phyloP scores from a whole-genome alignment of 2,329 filamentous ascomycete genomes.

The Trichophyton verrucosum region DNA sequence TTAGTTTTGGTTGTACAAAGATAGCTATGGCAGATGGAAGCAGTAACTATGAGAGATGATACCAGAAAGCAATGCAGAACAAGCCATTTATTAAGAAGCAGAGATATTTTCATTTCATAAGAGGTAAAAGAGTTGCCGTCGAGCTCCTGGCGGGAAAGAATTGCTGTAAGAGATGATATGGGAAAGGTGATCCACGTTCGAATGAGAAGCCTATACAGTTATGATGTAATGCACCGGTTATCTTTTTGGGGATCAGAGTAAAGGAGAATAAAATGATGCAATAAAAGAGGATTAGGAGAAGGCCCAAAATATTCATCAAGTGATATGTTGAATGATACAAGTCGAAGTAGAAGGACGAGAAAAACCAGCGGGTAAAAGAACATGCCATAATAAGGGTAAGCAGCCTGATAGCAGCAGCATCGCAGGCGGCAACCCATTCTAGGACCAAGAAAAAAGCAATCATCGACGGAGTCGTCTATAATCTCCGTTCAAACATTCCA shows the following conservation, averaged over 20 bases:
- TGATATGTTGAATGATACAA: conserved; percentile 1
- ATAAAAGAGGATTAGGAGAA: neutral
- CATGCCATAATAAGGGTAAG: neutral
- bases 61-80: neutral
- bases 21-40: neutral
- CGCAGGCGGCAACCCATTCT: neutral
- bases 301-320: neutral
- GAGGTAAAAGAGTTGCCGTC: neutral
- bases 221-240: conserved; percentile 4
- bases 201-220: conserved; percentile 3
- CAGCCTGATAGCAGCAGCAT: neutral
- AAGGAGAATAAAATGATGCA: neutral
- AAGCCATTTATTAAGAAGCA: conserved; percentile 1
- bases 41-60: neutral
- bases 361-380: neutral
- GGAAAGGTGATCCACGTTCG: neutral
- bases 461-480: conserved; percentile 19
- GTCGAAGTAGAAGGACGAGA: neutral
- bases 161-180: neutral
- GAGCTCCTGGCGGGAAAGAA: neutral
- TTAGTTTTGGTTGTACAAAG: neutral
- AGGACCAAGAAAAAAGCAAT: neutral
- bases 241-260: neutral
- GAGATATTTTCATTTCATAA: conserved; percentile 1
- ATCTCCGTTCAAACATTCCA: conserved; percentile 28